These are phyloP conservation scores for Cytospora leucostoma DNA, from an alignment of 2,329 filamentous ascomycete species.

Conservation along the genomic window DNA sequence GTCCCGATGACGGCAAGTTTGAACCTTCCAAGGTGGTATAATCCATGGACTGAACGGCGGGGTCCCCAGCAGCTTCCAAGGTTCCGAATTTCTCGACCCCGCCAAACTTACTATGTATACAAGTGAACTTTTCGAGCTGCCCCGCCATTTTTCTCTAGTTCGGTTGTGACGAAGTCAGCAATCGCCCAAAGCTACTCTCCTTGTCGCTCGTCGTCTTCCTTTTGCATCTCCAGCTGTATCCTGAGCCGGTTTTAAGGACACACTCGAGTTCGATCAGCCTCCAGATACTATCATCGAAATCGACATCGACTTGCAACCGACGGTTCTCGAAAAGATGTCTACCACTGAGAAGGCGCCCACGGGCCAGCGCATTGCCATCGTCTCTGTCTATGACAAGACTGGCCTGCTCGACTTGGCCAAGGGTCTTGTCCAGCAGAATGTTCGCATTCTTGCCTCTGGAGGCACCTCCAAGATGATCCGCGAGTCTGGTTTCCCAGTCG, in stretches of 20 bases:
- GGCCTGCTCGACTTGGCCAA: constrained; percentile 90
- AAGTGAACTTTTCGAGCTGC: constrained; percentile 3
- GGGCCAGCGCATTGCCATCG: constrained; percentile 72
- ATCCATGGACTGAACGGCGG: not conserved
- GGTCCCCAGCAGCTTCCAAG: constrained; percentile 9
- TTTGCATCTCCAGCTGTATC: constrained; percentile 7
- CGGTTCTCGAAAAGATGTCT: constrained; percentile 3
- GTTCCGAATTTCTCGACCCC: constrained; percentile 25
- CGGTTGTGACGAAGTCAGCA: constrained; percentile 2
- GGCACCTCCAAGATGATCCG: constrained; percentile 96
- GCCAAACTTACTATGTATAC: constrained; percentile 2
- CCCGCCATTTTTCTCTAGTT: constrained; percentile 2
- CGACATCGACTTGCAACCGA: constrained; percentile 7
- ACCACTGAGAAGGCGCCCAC: constrained; percentile 37
- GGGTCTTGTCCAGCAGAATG: constrained; percentile 83
- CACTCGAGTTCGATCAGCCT: not conserved
- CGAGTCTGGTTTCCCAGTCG: constrained; percentile 92
- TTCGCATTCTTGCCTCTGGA: constrained; percentile 90
- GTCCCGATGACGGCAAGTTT: constrained; percentile 15
- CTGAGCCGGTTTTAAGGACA: constrained; percentile 10
- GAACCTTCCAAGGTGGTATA: no score
- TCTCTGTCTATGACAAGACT: constrained; percentile 99
- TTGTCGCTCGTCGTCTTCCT: constrained; percentile 4
- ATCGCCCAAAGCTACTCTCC: not conserved
- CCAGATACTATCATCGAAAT: not conserved